Base-by-base conservation (phyloP, 2,329 filamentous ascomycete species). In the Penicillium sp. region DNA sequence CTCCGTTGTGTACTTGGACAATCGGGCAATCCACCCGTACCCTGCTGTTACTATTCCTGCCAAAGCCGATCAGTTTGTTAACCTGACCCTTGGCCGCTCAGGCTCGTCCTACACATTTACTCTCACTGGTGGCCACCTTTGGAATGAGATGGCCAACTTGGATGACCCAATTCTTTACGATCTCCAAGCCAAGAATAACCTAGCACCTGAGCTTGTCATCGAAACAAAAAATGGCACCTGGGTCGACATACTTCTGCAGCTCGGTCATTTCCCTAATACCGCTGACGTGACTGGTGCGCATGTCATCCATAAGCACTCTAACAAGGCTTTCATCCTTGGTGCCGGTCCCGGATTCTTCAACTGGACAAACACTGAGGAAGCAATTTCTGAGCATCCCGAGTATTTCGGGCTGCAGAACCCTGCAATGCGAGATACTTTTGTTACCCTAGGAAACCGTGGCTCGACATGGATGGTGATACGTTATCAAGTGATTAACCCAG, bases 261-360 rank as follows among this genome's bases (percentile, higher is more conserved):
- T 53, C 4, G 50, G 50, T n/a, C 55, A 60, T 25, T 33, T 62
- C 7, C 75, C 85, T 58, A 66, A 72, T 29, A 62, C 58, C 0
- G 75, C 42, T 4, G 39, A 45, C 23, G 35, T 79, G 3, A 81
- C 85, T 65, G 83, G 80, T 4, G 73, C 81, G 1, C 86, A 88
- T 59, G 82, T 84, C 0, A 83, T 88, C 55, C 86, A 88, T 76
- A 87, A 87, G 75, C 86, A 88, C 71, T 81, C 82, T 44, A 84
- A 81, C 66, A 85, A 85, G 69, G 84, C 81, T 70, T 87, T 37
- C 27, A 46, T 53, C 13, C 42, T 53, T 67, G 68, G 85, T 1
- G 56, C 69, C 0, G 85, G 84, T 2, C 64, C 60, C 0, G 82
- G 82, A 0, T 55, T 64, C 2, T 88, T 83, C 62, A 77, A 71